Percentiles rank a stretch among this genome's conserved stretches.
These are phyloP conservation scores for Hypericum perforatum DNA, from an alignment of 345 rosid genomes.

Conservation along the genomic window DNA sequence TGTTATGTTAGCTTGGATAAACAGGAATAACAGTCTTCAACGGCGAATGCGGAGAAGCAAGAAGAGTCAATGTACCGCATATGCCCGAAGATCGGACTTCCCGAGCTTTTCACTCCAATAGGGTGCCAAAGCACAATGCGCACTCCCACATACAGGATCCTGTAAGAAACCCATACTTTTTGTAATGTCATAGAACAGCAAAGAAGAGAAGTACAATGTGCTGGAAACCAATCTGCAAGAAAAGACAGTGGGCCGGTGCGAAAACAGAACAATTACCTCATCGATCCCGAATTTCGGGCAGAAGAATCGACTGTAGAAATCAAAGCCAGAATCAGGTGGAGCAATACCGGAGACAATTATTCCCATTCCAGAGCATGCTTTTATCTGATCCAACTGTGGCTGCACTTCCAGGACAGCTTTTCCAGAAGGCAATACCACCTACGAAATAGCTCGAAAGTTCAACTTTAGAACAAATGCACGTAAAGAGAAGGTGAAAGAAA, in stretches of 20 bases:
- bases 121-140: conserved; percentile 61
- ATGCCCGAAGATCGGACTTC: conserved; percentile 49
- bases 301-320: conserved; percentile 59
- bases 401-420: conserved; percentile 41
- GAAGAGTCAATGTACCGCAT: conserved; percentile 31
- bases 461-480: neutral
- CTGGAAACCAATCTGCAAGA: neutral
- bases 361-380: conserved; percentile 43
- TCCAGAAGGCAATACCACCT: conserved; percentile 59
- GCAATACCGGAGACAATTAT: conserved; percentile 49
- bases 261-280: conserved; percentile 37
- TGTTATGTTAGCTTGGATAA: neutral
- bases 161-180: conserved; percentile 3
- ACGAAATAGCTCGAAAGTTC: conserved; percentile 4
- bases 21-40: neutral
- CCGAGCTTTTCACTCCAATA: conserved; percentile 66
- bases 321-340: conserved; percentile 46
- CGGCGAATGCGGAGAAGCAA: neutral
- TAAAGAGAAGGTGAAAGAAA: neutral
- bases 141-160: conserved; percentile 84
- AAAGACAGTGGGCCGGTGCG: neutral
- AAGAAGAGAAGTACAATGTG: neutral
- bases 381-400: conserved; percentile 42
- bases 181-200: neutral
- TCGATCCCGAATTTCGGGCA: conserved; percentile 51